A percentile compares a stretch with the other conserved stretches of the same genome.
Evolutionary conservation across 2,329 filamentous ascomycete species (phyloP).

Genomic region (Colletotrichum somersetense): DNA sequence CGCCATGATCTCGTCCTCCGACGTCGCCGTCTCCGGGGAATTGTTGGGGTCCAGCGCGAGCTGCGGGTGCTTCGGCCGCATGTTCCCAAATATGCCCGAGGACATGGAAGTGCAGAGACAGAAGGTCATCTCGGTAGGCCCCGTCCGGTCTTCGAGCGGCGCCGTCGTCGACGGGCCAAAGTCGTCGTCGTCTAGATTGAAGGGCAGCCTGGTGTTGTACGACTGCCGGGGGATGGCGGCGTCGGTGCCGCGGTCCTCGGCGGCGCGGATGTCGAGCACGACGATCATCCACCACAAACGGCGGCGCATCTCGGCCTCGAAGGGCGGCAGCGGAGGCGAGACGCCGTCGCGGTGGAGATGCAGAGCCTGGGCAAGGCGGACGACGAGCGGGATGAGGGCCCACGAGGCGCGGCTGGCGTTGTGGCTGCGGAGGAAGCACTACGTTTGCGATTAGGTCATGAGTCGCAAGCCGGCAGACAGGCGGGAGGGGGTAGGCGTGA

Average conservation of each 20-base stretch:
- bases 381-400: conserved; percentile 56
- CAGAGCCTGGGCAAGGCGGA: conserved; percentile 59
- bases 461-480: not conserved
- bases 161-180: conserved; percentile 56
- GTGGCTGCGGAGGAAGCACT: conserved; percentile 55
- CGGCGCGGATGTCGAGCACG: conserved; percentile 68
- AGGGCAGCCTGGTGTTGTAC: conserved; percentile 62
- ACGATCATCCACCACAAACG: conserved; percentile 74
- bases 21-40: conserved; percentile 40
- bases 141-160: conserved; percentile 52
- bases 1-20: conserved; percentile 56
- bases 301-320: conserved; percentile 70
- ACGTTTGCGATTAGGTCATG: not conserved
- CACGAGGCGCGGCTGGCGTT: conserved; percentile 56
- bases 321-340: conserved; percentile 56
- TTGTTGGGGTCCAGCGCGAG: conserved; percentile 35
- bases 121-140: conserved; percentile 58
- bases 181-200: conserved; percentile 67
- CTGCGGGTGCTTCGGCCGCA: conserved; percentile 53
- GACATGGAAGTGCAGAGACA: conserved; percentile 55
- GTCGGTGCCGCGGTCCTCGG: conserved; percentile 66
- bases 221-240: conserved; percentile 56
- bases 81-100: conserved; percentile 54
- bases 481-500: not conserved
- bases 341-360: conserved; percentile 58